Evolutionary conservation across 2,329 filamentous ascomycete genomes (phyloP).

Genomic region (Apiospora hydei): DNA sequence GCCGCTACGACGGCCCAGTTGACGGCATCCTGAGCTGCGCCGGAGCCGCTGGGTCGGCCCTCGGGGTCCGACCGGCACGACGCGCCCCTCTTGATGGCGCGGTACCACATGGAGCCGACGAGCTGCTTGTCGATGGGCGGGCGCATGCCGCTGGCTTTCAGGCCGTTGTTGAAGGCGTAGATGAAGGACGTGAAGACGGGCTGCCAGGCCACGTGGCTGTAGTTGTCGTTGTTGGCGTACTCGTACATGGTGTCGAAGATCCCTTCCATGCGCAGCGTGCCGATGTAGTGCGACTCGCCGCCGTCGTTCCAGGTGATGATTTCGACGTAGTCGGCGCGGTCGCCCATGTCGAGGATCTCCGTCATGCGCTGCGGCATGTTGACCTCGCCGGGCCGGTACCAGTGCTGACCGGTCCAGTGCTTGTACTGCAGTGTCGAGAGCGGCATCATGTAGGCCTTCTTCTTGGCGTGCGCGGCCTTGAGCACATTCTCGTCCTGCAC

Average conservation of each 20-base stretch:
- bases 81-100: constrained; percentile 31
- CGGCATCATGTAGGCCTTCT: constrained; percentile 47
- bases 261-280: constrained; percentile 42
- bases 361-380: constrained; percentile 45
- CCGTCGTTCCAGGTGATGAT: constrained; percentile 42
- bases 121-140: constrained; percentile 32
- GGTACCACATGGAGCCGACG: constrained; percentile 45
- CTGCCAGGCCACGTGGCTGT: constrained; percentile 44
- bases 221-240: constrained; percentile 40
- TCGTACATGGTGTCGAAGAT: constrained; percentile 37
- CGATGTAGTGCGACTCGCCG: constrained; percentile 44
- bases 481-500: constrained; percentile 35
- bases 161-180: constrained; percentile 41
- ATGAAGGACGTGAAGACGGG: constrained; percentile 45
- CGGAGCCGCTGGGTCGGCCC: constrained; percentile 35
- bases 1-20: constrained; percentile 41
- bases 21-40: constrained; percentile 37
- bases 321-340: constrained; percentile 41
- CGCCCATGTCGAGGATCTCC: constrained; percentile 42
- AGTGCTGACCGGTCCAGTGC: constrained; percentile 35
- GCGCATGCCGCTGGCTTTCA: constrained; percentile 33
- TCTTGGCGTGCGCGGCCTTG: constrained; percentile 33
- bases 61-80: constrained; percentile 21
- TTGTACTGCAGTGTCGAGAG: constrained; percentile 44
- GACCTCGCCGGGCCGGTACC: constrained; percentile 44